Evolutionary conservation across 129 eudicot genomes (phyloP), one percentile per base, ranked within the genome.

Genomic region (Pulicaria dysenterica): DNA sequence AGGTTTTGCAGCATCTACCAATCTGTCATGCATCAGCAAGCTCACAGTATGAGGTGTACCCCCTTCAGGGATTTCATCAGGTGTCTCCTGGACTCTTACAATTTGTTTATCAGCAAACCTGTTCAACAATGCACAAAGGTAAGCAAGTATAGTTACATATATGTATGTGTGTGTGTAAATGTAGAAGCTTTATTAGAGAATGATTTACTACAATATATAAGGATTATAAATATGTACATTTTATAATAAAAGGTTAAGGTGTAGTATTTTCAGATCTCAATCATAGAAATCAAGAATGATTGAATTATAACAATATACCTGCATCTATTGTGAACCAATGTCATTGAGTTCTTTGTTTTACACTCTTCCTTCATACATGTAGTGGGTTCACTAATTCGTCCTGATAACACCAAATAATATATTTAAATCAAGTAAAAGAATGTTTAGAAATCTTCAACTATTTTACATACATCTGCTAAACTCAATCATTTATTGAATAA

Each of bases 11-110:
- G 88, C 86, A 83, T 94, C 99, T 3, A 90, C 99, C 80, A 94
- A 79, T 77, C 88, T 94, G 82, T 94, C 99, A 51, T 94, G 99
- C 99, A 94, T 85, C 80, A 94, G 82, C 86, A 94, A 88, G 84
- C 96, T 94, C 34, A 90, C 97, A 2, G 98, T 94, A 77, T 94
- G 98, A 63, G 99, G 99, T 12, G 99, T 94, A 54, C 99, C 99
- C 46, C 99, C 99, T 68, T 94, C 99, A 43, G 97, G 97, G 66
- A 94, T 94, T 75, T 94, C 97, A 84, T 94, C 97, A 34, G 99
- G 97, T 34, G 99, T 94, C 77, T 88, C 97, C 69, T 90, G 99
- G 46, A 94, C 86, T 82, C 95, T 85, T 76, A 94, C 99, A 45
- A 94, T 78, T 85, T 94, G 99, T 69, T 94, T 94, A 80, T 94